Evolutionary conservation across 2,329 filamentous ascomycete species (phyloP).

Genomic region (Penicillium oxalicum): DNA sequence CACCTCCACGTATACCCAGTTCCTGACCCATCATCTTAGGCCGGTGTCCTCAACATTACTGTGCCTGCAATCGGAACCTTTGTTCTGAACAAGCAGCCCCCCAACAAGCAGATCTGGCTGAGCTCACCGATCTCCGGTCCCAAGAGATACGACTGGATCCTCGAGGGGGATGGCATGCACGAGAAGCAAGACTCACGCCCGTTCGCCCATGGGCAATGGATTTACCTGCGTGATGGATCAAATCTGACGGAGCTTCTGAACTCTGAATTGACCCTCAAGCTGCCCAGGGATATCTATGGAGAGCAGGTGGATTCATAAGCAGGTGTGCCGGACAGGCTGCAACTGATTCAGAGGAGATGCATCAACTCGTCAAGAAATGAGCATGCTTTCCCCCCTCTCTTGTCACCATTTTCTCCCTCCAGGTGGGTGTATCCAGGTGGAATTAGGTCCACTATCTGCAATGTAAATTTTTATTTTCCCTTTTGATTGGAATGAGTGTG

Average conservation of each 20-base stretch:
- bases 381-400: too few relatives aligned
- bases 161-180: slow-evolving; percentile 62
- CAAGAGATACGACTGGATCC: slow-evolving; percentile 88
- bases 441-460: too few relatives aligned
- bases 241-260: slow-evolving; percentile 66
- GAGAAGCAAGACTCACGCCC: slow-evolving; percentile 67
- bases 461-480: background rate
- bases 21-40: slow-evolving; percentile 46
- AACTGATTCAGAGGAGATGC: background rate
- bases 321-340: background rate
- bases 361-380: background rate
- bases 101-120: slow-evolving; percentile 96
- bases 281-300: slow-evolving; percentile 41
- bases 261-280: slow-evolving; percentile 66
- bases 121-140: slow-evolving; percentile 86
- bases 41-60: slow-evolving; percentile 75
- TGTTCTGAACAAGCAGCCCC: slow-evolving; percentile 96
- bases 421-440: too few relatives aligned
- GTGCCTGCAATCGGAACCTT: slow-evolving; percentile 70
- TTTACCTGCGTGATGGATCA: slow-evolving; percentile 79
- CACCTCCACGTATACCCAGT: background rate
- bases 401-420: too few relatives aligned
- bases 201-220: slow-evolving; percentile 62
- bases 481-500: background rate
- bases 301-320: slow-evolving; percentile 17